Evolutionary conservation across 805 yeast species (phyloP), one percentile per base, ranked within the genome.

Genomic region (Sugiyamaella lignohabitans): DNA sequence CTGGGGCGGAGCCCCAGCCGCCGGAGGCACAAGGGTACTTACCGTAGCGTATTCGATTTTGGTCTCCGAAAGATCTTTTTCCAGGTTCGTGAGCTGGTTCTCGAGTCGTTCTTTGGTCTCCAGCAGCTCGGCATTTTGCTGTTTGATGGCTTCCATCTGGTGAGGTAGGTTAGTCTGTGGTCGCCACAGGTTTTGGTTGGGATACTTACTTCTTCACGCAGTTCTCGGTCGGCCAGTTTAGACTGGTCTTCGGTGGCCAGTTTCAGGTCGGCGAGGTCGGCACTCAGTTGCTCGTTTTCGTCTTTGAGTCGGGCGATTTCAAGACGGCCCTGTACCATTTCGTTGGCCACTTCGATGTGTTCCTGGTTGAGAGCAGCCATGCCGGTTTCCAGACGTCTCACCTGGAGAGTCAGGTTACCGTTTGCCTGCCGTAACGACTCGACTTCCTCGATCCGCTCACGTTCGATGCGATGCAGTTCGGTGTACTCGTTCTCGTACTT

Each of bases 281-380:
- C 22, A n/a, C 43, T 35, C 42, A 88, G 66, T 39, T 80, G 85
- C 21, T 69, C 73, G 51, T 86, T 85, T 49, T 87, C 95, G 56
- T 86, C 91, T 42, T 75, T 70, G 21, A 91, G 63, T 29, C 83
- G 82, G 2, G 94, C 96, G 21, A 84, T 71, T 45, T 72, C 75
- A 36, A 89, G 76, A 58, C 93, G 81, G 35, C 85, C 82, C 53
- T 78, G 79, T 29, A 91, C 87, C 80, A 93, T 78, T 54, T 81
- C 87, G 65, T 89, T 91, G 3, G 95, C 95, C 34, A 88, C 78
- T 46, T 78, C 84, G 23, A 88, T 78, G 63, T 93, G 97, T 59
- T 89, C 96, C 50, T 78, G 72, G 60, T 86, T 87, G 49, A 91
- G 68, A 1, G 78, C 68, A 2, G 82, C 77, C 58, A 81, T 80